Evolutionary conservation across 1,284 basidiomycete genomes (phyloP), one percentile per base, ranked within the genome.

Genomic region (Sporisorium scitamineum): DNA sequence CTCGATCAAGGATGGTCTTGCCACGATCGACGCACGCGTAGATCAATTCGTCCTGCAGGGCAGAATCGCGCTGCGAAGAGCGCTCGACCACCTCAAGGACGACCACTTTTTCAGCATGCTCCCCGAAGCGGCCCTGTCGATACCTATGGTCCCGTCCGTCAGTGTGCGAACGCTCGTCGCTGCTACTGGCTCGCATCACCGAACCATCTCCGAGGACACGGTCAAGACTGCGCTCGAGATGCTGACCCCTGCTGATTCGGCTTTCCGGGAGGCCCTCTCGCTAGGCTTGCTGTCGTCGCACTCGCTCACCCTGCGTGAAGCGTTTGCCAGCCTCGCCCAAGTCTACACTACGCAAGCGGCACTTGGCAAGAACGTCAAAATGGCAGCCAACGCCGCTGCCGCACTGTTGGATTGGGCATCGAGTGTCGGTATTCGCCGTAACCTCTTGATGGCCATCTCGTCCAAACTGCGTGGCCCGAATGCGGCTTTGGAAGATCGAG

Each of bases 91-190:
- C 50, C 69, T 84, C 44, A 64, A 75, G 34, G 60, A 42, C 16
- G 81, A 84, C 51, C 76, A 73, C 52, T 69, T 81, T 27, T 75
- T 77, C 59, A 80, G 78, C 61, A 70, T 80, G 71, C 72, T 84
- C 16, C 76, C 82, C 7, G 82, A 84, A 41, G 69, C 76, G 9
- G 79, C 81, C 39, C 68, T 80, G 20, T 80, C 76, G 8, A 61
- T 82, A 27, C 81, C 81, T 10, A 78, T 78, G 78, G 66, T 73
- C 11, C 71, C 69, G 1, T 71, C 72, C 6, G 54, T 70, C 47
- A 71, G 69, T 42, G 61, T 69, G 22, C 70, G 72, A 3, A 61
- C 61, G 32, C 66, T 78, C 13, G 71, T 52, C 14, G 39, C 68
- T 6, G 44, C 61, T 0, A 37, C 59, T 7, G 60, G 55, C 53